Evolutionary conservation across 1,139 yeast genomes (phyloP), one percentile per base, ranked within the genome.

Genomic region (Blastobotrys buckinghamii): DNA sequence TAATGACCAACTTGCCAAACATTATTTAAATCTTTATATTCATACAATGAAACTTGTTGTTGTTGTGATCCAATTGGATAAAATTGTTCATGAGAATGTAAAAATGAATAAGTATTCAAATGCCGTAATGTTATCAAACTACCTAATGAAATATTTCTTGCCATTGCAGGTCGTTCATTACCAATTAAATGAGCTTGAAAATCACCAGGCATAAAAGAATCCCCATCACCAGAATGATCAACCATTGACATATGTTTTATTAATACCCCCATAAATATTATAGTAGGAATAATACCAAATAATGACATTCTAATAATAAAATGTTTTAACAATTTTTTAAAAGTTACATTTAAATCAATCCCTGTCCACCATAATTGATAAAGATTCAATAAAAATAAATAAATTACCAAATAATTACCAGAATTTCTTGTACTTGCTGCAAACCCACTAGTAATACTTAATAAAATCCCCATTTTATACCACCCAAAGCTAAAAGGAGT

Each of bases 21-120:
- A 58, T 83, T 85, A 59, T 79, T 77, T 36, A 58, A 62, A 53
- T 78, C 83, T 50, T 73, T 75, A 51, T 68, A 70, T 17, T 76
- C 77, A 51, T 79, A 77, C 34, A 82, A 68, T 0, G 90, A 76
- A 7, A 85, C 90, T 62, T 84, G 86, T 61, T 85, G 92, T 54
- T 80, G 78, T 0, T 67, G 61, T 0, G 87, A 73, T 0, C 85
- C 86, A 0, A 73, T 64, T 35, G 71, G 72, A 60, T 82, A 84
- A 2, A 64, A 65, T 51, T 63, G 67, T 39, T 75, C 68, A 59
- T 84, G 87, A 0, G 95, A 83, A 58, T 84, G 89, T 49, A 87
- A 68, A 59, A 84, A 86, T 1, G 76, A 76, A 37, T 84, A 84
- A 29, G 82, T 64, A 1, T 73, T 71, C n/a, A 66, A 59, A 63